Conservation (phyloP, 208 protist species). For the Trichomonas gallinae region DNA sequence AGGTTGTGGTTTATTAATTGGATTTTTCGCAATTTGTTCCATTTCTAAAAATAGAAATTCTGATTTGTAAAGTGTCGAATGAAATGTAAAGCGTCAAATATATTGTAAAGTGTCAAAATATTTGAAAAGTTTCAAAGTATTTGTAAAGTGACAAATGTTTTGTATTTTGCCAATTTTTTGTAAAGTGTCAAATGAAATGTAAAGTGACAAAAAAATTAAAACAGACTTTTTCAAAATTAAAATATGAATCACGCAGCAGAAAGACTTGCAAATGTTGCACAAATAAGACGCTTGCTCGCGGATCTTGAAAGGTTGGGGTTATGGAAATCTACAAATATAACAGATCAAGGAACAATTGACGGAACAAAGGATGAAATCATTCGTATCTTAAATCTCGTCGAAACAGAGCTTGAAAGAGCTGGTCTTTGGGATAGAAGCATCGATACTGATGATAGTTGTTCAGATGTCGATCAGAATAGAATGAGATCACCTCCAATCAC, state of each 20-base stretch:
- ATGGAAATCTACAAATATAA: neutral
- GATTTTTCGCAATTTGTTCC: neutral
- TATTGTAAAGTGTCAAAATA: no score
- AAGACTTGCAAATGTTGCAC: neutral
- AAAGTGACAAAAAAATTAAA: neutral
- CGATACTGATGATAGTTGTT: neutral
- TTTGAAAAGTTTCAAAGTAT: no score
- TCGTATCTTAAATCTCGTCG: neutral
- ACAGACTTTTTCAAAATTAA: neutral
- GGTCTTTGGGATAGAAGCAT: constrained; percentile 9
- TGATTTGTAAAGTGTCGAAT: no score
- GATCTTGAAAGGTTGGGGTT: neutral
- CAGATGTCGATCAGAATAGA: neutral
- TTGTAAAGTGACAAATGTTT: no score
- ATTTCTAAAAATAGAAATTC: no score
- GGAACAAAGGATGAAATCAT: neutral
- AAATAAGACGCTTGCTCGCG: neutral
- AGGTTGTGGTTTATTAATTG: neutral
- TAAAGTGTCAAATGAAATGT: no score
- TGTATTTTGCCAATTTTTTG: no score
- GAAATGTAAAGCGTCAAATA: no score
- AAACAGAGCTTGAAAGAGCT: constrained; percentile 10
- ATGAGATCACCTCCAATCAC: neutral
- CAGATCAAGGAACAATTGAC: constrained; percentile 14
- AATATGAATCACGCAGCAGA: neutral